Conservation (phyloP, 208 protist species). For the Leishmania major region DNA sequence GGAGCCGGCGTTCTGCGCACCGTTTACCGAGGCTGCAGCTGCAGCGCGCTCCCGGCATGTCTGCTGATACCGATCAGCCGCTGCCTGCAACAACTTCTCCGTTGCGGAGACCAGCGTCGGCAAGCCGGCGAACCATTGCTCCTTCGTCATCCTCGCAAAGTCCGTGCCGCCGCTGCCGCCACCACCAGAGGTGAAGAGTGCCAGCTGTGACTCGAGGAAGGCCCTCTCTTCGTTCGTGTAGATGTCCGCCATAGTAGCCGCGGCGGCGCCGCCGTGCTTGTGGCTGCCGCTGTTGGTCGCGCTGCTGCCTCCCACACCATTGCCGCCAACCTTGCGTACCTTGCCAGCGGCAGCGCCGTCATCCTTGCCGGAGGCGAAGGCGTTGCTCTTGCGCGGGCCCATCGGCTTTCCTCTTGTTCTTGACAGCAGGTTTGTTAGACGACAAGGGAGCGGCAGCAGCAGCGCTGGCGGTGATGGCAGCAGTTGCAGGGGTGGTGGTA, state of each 20-base stretch:
- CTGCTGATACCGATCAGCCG: conserved; percentile 41
- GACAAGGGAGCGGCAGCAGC: background rate
- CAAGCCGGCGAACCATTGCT: conserved; percentile 28
- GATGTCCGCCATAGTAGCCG: background rate
- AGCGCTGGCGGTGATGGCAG: background rate
- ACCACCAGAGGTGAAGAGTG: conserved; percentile 17
- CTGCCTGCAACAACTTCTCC: conserved; percentile 35
- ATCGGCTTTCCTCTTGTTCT: conserved; percentile 2
- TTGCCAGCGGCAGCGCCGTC: conserved; percentile 24
- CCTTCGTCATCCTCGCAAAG: conserved; percentile 22
- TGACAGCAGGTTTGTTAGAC: background rate
- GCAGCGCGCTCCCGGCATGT: conserved; percentile 20
- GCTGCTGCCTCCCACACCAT: background rate
- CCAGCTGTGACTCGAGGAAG: conserved; percentile 27
- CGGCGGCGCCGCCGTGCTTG: background rate
- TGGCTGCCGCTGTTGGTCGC: background rate
- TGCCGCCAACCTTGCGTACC: conserved; percentile 14
- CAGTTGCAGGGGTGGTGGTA: background rate
- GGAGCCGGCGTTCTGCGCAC: background rate
- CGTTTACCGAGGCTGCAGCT: background rate
- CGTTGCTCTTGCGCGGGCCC: conserved; percentile 34
- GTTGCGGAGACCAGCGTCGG: conserved; percentile 26
- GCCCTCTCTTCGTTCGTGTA: conserved; percentile 32
- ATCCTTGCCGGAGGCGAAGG: conserved; percentile 26
- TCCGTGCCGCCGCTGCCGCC: background rate